These are phyloP conservation scores for Exophiala phaeomuriformis DNA, from an alignment of 2,329 filamentous ascomycete genomes.

Conservation along the genomic window DNA sequence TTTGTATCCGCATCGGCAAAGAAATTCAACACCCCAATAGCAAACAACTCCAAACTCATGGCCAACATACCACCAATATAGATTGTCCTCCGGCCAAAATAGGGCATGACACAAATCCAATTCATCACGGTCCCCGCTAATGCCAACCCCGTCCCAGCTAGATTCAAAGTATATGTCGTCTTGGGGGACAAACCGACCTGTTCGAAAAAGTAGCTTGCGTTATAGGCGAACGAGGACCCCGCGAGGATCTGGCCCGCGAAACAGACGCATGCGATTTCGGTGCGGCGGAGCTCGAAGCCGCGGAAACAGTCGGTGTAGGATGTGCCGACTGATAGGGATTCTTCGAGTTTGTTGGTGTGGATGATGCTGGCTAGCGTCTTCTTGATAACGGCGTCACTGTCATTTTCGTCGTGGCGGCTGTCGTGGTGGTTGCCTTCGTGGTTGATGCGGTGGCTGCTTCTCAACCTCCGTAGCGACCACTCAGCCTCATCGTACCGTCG, in stretches of 20 bases:
- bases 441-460: no score
- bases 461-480: conserved; percentile 26
- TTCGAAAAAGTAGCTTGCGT: conserved; percentile 45
- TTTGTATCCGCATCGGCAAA: conserved; percentile 4
- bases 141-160: conserved; percentile 55
- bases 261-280: conserved; percentile 40
- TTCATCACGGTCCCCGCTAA: conserved; percentile 46
- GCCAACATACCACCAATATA: conserved; percentile 33
- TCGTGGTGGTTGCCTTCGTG: no score
- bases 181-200: conserved; percentile 34
- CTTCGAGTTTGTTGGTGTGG: conserved; percentile 37
- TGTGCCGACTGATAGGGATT: conserved; percentile 35
- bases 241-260: conserved; percentile 40
- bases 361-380: conserved; percentile 38
- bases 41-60: conserved; percentile 28
- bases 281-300: conserved; percentile 38
- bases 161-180: conserved; percentile 34
- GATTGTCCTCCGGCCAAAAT: conserved; percentile 36
- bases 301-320: conserved; percentile 38
- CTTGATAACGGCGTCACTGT: conserved; percentile 35
- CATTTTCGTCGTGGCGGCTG: no score
- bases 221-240: conserved; percentile 40
- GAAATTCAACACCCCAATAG: conserved; percentile 30
- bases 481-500: conserved; percentile 34
- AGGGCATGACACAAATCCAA: conserved; percentile 38